phyloP scores from a whole-genome alignment of 306 rosid genomes.

The barrel medic (Medicago truncatula) region MtrunA17r5.0-ANR NC_053045.1:58334501-58335000 shows the following conservation, averaged over 20 bases:
- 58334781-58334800: constrained; percentile 97
- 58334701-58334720: constrained; percentile 32
- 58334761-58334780: constrained; percentile 96
- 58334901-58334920: constrained; percentile 34
- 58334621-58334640: neutral
- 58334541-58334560: constrained; percentile 10
- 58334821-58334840: constrained; percentile 11
- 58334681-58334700: constrained; percentile 24
- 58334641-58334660: constrained; percentile 8
- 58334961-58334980: constrained; percentile 10
- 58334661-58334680: constrained; percentile 24
- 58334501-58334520: constrained; percentile 21
- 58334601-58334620: constrained; percentile 6
- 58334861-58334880: neutral
- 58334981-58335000: constrained; percentile 11
- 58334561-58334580: constrained; percentile 28
- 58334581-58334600: constrained; percentile 13
- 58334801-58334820: constrained; percentile 76
- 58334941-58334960: neutral
- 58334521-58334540: neutral
- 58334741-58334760: constrained; percentile 93
- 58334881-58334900: constrained; percentile 19
- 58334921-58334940: constrained; percentile 10
- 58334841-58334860: constrained; percentile 38
- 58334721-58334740: constrained; percentile 94